Base-by-base conservation (phyloP, 768 basidiomycete species). In the Russula lepida region DNA sequence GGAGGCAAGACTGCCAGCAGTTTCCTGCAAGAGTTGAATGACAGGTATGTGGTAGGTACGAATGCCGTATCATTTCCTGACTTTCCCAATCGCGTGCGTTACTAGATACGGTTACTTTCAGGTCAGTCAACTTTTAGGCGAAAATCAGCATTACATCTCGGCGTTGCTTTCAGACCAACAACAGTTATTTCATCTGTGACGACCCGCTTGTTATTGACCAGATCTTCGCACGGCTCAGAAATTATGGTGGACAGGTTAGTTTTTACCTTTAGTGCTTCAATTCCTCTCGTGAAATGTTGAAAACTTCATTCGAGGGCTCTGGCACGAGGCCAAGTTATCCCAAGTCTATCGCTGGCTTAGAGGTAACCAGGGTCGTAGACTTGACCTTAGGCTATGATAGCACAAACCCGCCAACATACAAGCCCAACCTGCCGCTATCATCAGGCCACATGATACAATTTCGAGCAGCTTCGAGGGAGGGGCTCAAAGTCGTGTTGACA, bases 401-500 rank as follows among this genome's bases (percentile, higher is more conserved):
- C 65, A 76, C 77, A 6, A 88, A 90, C 67, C 78, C 85, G n/a
- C 85, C 87, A 1, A 76, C 76, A 3, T 84, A 78, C 68, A 73
- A 78, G 65, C 85, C 89, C 13, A 72, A 73, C 28, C 74, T 90
- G 21, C 87, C 86, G 21, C 71, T 89, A 35, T 89, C 90, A 21
- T 85, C 84, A 0, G 85, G 90, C 6, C 85, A 94, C 65, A 93
- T 94, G 92, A 83, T 94, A 44, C 86, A 88, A 65, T 87, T 95
- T 70, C 75, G 83, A 55, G 87, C 83, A 3, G 74, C 74, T 58
- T 63, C 69, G 47, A 66, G 52, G 9, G 72, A 74, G 30, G 79
- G 72, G 5, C 77, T 75, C 25, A 81, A 73, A 63, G 77, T 92
- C 46, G 81, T 82, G 1, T 74, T 93, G 54, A 94, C 92, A 0